Base-by-base conservation (phyloP, 805 yeast genomes). In the Saccharomycopsis guyanensis region DNA sequence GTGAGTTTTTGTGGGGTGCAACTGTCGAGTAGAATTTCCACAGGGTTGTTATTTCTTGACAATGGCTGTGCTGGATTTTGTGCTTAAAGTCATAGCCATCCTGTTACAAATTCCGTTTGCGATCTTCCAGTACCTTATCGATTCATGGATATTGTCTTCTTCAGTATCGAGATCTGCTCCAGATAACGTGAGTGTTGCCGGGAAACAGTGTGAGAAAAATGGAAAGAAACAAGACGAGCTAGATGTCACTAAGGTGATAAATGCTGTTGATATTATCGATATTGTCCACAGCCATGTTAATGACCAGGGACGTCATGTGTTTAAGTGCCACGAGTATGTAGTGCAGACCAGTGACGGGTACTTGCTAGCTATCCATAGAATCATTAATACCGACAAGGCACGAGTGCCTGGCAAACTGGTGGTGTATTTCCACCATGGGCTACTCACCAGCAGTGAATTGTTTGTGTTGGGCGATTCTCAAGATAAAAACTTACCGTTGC, bases 341-440 rank as follows among this genome's bases (percentile, higher is more conserved):
- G 83, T 85, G 6, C 65, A 66, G 44, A 86, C 95, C 0, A 60
- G 66, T 32, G 95, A 86, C 58, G 82, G 79, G 13, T 85, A 82
- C 59, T 55, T 82, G 25, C 68, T 86, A 38, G 81, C 86, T 0
- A 56, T 84, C 2, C 94, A 86, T 55, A 64, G 91, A 31, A 66
- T 80, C 42, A 40, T 43, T 13, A 29, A 33, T 6, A 40, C 20
- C 32, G 40, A 25, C 33, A 8, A 12, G 20, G 8, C 20, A 15
- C 37, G 20, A 6, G 33, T 19, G 19, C 27, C 24, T 13, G 24
- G 32, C 32, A 40, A 37, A 16, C 66, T 71, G 27, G 80, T 80
- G 1, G 82, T 82, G 0, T 86, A 81, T 58, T 73, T 86, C 50
- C 95, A 86, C 57, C 95, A 86, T 56, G 95, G 95, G 0, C 67